Evolutionary conservation across 495 filamentous ascomycete species (phyloP).

Genomic region (Parmelia sp.): DNA sequence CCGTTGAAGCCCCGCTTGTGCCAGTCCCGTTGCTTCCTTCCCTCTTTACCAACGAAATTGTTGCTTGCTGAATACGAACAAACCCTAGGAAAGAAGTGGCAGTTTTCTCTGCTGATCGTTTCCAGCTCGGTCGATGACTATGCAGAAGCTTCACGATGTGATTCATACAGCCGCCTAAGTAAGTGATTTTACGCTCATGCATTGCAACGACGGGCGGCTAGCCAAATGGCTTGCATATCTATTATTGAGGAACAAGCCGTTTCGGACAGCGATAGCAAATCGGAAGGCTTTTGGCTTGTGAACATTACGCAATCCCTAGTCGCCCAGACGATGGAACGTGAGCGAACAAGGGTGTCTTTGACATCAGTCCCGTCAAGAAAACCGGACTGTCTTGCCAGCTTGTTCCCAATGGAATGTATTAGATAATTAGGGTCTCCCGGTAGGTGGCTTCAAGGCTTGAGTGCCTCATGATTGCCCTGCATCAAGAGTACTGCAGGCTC

Average conservation of each 20-base stretch:
- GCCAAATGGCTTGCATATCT: background rate
- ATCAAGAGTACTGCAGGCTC: background rate
- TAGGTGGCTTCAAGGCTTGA: background rate
- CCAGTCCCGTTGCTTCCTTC: background rate
- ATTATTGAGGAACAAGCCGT: background rate
- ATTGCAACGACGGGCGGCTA: background rate
- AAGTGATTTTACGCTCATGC: background rate
- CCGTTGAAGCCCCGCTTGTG: background rate
- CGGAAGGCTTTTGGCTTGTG: background rate
- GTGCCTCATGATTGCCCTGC: background rate
- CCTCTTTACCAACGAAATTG: background rate
- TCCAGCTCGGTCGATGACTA: background rate
- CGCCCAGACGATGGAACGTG: background rate
- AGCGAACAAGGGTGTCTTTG: background rate
- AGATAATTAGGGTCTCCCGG: no score
- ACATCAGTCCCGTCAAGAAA: no score
- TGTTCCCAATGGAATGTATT: no score
- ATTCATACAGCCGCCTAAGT: background rate
- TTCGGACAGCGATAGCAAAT: background rate
- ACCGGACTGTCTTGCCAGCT: no score
- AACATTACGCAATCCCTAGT: background rate
- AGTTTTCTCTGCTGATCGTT: background rate
- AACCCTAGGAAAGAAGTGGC: background rate
- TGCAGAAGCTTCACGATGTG: background rate
- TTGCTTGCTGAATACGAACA: background rate